A percentile compares a stretch with the other conserved stretches of the same genome.
These are phyloP conservation scores for Cenchrus purpureus DNA, from an alignment of 176 grass and related monocot genomes.

Conservation along the genomic window DNA sequence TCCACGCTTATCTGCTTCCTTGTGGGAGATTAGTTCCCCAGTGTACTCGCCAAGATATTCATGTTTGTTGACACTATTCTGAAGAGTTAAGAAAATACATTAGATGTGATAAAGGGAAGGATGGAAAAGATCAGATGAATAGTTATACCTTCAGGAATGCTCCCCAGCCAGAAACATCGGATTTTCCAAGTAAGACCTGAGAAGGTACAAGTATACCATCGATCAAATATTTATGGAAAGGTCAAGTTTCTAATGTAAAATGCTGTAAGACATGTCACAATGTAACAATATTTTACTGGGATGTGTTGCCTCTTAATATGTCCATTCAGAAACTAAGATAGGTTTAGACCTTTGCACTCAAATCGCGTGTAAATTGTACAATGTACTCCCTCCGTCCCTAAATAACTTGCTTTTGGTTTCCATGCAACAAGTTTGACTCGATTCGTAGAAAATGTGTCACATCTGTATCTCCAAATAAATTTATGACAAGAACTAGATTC, in stretches of 20 bases:
- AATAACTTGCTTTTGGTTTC: no score
- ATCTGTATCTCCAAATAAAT: no score
- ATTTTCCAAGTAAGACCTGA: conserved; percentile 94
- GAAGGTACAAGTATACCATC: neutral
- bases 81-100: conserved; percentile 40
- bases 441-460: no score
- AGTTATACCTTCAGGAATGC: conserved; percentile 86
- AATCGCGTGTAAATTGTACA: conserved; percentile 6
- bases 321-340: conserved; percentile 15
- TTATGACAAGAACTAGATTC: no score
- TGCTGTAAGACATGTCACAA: neutral
- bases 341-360: neutral
- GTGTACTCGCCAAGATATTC: conserved; percentile 98
- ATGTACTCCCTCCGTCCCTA: neutral
- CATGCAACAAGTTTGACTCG: no score
- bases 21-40: conserved; percentile 93
- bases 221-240: neutral
- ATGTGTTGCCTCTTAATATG: neutral
- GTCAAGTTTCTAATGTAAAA: conserved; percentile 20
- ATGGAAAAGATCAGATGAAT: conserved; percentile 1
- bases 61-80: conserved; percentile 95
- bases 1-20: conserved; percentile 94
- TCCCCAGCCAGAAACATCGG: conserved; percentile 94
- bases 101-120: conserved; percentile 4
- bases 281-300: neutral